Base-by-base conservation (phyloP, 2,329 filamentous ascomycete genomes). In the Botrytis byssoidea region DNA sequence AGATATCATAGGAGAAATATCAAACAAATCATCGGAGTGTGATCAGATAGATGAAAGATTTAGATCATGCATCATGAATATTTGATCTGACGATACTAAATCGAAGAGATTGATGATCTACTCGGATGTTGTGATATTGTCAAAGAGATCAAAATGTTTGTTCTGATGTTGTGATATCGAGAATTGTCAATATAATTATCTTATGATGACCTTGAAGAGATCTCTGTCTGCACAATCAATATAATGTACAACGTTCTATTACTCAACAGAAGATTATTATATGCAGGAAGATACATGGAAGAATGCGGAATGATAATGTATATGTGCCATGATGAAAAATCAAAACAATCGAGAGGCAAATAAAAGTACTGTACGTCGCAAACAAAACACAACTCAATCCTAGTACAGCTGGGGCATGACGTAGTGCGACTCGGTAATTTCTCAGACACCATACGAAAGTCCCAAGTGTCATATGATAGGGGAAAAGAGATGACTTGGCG, bases 381-480 rank as follows among this genome's bases (percentile, higher is more conserved):
- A 51, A 40, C 32, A 51, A 40, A 55, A 40, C 25, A 51, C 65
- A 40, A 55, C 35, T 35, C 40, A 65, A 44, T 29, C 61, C 65
- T 67, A 22, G 35, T 20, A 29, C 46, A 55, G 46, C 65, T 67
- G 65, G 46, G 32, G 35, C 8, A 37, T 29, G 2, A 40, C 22
- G 65, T 40, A 29, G 46, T 67, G 65, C 22, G 55, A 67, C 65
- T 67, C 20, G 46, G 25, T 18, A 29, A 18, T 67, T 55, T 48
- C 16, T 35, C 25, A 51, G 22, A 67, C 25, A 55, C 25, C 65
- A 55, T 35, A 40, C 65, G 29, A 48, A 55, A 67, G 46, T 55
- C 4, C 37, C 40, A 67, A n/a, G 65, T 55, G 65, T 67, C 65
- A 67, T 51, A 55, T 67, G 65, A 67, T 67, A 55, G 46, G 46